Evolutionary conservation across 352 stramenopile species (phyloP), one percentile per base, ranked within the genome.

Genomic region (Phytopythium litorale): DNA sequence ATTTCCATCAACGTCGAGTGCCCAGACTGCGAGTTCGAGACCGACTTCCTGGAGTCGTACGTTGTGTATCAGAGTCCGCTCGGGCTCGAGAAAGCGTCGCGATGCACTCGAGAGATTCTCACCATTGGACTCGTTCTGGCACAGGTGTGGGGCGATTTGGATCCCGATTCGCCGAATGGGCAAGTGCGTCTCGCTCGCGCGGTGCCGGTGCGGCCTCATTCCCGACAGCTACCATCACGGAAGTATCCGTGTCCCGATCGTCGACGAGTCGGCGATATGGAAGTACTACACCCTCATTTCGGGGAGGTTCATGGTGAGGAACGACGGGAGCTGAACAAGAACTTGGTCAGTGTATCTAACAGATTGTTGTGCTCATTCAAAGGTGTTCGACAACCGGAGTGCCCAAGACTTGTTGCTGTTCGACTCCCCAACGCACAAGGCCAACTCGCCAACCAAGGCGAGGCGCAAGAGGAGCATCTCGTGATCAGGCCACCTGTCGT

Each of bases 181-280:
- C 23, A 66, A 73, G 21, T 91, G 81, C 56, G 49, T 52, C 0
- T 79, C 76, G 50, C 60, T 91, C 4, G 79, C 63, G 21, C 82
- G 72, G 4, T 93, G 84, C 42, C 81, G 81, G 16, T 93, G 84
- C 45, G 79, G 70, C 2, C 58, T 93, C 30, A 91, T 92, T 28
- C 81, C 84, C 2, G 81, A 92, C 67, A 83, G 79, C 60, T 86
- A 87, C 63, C 84, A 92, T 49, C 75, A 76, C 30, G 81, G 82
- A 49, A 88, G 69, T 42, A 81, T 88, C 40, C 79, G 79, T 3
- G 71, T 92, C 19, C 72, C 79, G 2, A 66, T 92, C 9, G 84
- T 92, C 13, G 84, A 92, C 43, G 84, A 92, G 46, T 79, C 78
- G 1, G 67, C 91, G 11, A 82, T 92, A 51, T 92, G 84, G 84